phyloP scores from a whole-genome alignment of 2,329 filamentous ascomycete species.

The Paecilomyces fulvus region DNA sequence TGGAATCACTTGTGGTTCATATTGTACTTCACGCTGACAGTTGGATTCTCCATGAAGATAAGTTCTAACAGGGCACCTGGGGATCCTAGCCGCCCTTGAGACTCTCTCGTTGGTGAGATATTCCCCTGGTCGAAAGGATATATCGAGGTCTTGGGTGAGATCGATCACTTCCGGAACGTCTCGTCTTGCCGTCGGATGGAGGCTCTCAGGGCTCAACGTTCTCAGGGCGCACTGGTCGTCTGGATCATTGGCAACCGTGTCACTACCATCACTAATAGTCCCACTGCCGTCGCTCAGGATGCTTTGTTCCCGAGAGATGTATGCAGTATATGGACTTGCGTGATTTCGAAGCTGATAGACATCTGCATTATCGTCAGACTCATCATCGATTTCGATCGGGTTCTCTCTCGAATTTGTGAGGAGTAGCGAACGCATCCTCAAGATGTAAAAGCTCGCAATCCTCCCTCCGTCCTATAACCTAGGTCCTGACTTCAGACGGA shows the following conservation, averaged over 20 bases:
- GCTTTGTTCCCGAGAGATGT: background rate
- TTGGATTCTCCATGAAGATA: background rate
- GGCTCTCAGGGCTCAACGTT: background rate
- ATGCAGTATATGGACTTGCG: background rate
- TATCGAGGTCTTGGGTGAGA: background rate
- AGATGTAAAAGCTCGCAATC: background rate
- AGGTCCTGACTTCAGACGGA: background rate
- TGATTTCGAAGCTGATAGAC: background rate
- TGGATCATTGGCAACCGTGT: background rate
- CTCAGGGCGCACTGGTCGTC: background rate
- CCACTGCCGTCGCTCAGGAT: background rate
- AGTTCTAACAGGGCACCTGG: background rate
- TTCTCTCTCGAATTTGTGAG: background rate
- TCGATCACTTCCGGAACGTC: background rate
- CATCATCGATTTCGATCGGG: background rate
- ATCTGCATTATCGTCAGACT: background rate
- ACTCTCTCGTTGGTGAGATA: background rate
- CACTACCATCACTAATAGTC: background rate
- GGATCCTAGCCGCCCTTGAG: background rate
- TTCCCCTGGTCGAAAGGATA: background rate
- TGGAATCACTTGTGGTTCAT: constrained; percentile 2
- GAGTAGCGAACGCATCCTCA: background rate
- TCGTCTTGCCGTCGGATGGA: background rate
- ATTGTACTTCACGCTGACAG: background rate
- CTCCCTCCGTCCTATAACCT: background rate